Percentiles rank a stretch among this genome's conserved stretches.
phyloP scores from a whole-genome alignment of 2,329 filamentous ascomycete species.

The Paracamarosporium sp. region DNA sequence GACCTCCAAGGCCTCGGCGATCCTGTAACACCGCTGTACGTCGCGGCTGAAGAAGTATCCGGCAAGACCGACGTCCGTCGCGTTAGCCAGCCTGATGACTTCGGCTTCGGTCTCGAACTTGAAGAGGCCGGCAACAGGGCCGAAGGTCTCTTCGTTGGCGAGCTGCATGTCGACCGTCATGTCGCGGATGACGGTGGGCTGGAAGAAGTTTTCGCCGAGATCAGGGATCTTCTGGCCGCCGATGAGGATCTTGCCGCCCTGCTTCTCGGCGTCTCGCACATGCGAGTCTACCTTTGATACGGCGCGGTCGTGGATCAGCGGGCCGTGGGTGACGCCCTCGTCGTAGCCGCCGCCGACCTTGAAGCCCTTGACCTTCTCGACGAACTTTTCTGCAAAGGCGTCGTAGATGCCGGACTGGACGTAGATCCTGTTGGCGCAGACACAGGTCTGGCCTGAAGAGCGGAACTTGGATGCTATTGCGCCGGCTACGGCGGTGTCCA shows the following conservation, averaged over 20 bases:
- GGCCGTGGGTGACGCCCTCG: slow-evolving; percentile 76
- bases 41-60: slow-evolving; percentile 88
- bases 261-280: slow-evolving; percentile 41
- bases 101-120: slow-evolving; percentile 88
- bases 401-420: slow-evolving; percentile 82
- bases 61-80: slow-evolving; percentile 83
- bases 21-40: slow-evolving; percentile 63
- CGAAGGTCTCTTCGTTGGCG: slow-evolving; percentile 90
- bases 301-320: slow-evolving; percentile 84
- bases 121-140: slow-evolving; percentile 89
- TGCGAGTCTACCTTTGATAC: slow-evolving; percentile 46
- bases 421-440: slow-evolving; percentile 78
- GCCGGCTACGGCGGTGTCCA: slow-evolving; percentile 82
- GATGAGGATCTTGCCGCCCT: slow-evolving; percentile 40
- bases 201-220: slow-evolving; percentile 84
- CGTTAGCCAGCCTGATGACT: slow-evolving; percentile 83
- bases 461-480: slow-evolving; percentile 91
- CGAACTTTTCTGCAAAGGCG: slow-evolving; percentile 71
- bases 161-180: slow-evolving; percentile 88
- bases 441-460: slow-evolving; percentile 93
- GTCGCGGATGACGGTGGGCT: slow-evolving; percentile 85
- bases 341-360: slow-evolving; percentile 78
- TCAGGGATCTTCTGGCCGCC: slow-evolving; percentile 74
- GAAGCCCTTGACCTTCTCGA: slow-evolving; percentile 75
- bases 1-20: slow-evolving; percentile 74